phyloP scores from a whole-genome alignment of 352 stramenopile genomes.

The Pythium brassicae region DNA sequence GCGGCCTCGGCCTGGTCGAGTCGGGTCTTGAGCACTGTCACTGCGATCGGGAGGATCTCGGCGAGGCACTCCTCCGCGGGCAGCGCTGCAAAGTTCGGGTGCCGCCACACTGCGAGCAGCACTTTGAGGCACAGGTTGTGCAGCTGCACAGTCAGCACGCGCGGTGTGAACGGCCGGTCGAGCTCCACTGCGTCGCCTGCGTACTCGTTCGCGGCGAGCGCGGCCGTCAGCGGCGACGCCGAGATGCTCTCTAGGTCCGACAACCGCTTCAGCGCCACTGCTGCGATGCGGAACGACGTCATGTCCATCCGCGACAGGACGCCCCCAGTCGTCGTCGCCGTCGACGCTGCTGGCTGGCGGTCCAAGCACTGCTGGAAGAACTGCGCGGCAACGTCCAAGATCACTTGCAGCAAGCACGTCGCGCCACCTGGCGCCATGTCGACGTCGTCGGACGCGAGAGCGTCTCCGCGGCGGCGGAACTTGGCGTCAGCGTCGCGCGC shows the following conservation, averaged over 20 bases:
- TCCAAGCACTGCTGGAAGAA: conserved; percentile 17
- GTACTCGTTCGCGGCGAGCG: conserved; percentile 53
- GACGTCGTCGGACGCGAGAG: conserved; percentile 19
- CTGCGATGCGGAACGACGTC: conserved; percentile 64
- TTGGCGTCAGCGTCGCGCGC: conserved; percentile 11
- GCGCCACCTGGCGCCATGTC: conserved; percentile 21
- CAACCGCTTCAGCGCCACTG: conserved; percentile 52
- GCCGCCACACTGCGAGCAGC: conserved; percentile 55
- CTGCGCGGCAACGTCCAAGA: conserved; percentile 47
- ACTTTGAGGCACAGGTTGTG: conserved; percentile 56
- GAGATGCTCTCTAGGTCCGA: conserved; percentile 67
- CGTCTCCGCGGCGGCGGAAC: no score
- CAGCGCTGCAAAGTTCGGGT: conserved; percentile 36
- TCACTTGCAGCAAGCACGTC: conserved; percentile 40
- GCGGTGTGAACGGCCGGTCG: conserved; percentile 37
- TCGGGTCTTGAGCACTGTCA: conserved; percentile 76
- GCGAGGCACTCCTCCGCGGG: conserved; percentile 48
- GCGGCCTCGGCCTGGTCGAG: conserved; percentile 38
- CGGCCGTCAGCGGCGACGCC: conserved; percentile 55
- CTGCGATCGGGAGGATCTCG: conserved; percentile 61
- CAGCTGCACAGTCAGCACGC: conserved; percentile 51
- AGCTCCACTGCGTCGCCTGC: conserved; percentile 14
- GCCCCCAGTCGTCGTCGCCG: background rate
- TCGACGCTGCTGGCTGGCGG: no score
- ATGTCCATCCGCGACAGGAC: conserved; percentile 49